phyloP scores from a whole-genome alignment of 164 flowering plant genomes.

The Kalanchoe fedtschenkoi region DNA sequence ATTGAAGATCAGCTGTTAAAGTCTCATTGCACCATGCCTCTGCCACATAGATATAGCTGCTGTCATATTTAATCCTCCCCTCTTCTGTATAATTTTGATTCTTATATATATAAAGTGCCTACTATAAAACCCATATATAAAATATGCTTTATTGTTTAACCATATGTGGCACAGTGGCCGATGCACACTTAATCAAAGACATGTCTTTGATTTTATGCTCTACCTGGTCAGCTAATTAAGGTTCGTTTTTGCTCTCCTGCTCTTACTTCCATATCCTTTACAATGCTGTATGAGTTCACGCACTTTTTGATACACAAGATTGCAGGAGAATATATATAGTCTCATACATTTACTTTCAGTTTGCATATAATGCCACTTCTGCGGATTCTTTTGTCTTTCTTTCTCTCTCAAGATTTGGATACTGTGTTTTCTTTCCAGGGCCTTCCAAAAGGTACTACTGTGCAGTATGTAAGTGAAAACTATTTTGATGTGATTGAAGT shows the following conservation, averaged over 20 bases:
- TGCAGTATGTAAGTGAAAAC: neutral
- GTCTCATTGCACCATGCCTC: neutral
- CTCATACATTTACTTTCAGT: neutral
- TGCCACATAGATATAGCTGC: neutral
- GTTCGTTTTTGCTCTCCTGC: neutral
- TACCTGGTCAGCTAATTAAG: neutral
- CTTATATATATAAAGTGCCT: neutral
- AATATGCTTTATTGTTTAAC: neutral
- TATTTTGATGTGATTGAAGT: constrained; percentile 3
- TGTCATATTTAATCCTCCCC: neutral
- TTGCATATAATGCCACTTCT: constrained; percentile 4
- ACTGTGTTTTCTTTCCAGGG: neutral
- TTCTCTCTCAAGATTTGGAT: constrained; percentile 1
- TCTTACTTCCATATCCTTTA: neutral
- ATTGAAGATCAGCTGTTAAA: neutral
- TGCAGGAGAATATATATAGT: neutral
- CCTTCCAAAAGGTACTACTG: constrained; percentile 1
- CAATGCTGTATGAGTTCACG: neutral
- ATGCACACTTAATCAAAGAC: neutral
- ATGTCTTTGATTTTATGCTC: neutral
- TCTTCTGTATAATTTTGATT: neutral
- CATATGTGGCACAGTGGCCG: neutral
- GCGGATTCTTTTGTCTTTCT: neutral
- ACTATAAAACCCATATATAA: neutral
- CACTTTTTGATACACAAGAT: neutral